A percentile compares a stretch with the other conserved stretches of the same genome.
phyloP scores from a whole-genome alignment of 495 filamentous ascomycete genomes.

The Podospora appendiculata region DNA sequence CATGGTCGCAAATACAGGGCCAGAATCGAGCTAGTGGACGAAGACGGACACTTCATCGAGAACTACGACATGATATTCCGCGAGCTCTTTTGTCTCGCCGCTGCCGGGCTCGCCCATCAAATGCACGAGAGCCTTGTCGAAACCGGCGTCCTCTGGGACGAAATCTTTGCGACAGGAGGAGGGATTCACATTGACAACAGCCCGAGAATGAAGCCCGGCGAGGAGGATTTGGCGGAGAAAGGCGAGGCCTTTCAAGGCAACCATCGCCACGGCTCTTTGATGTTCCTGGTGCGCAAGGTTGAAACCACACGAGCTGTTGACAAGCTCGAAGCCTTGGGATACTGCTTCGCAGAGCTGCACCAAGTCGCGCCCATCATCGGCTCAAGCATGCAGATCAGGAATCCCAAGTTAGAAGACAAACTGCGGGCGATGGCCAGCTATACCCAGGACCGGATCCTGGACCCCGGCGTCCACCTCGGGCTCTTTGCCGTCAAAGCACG shows the following conservation, averaged over 20 bases:
- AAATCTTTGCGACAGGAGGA: conserved; percentile 59
- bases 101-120: conserved; percentile 59
- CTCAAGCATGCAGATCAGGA: conserved; percentile 61
- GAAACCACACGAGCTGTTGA: conserved; percentile 45
- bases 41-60: conserved; percentile 41
- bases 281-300: conserved; percentile 71
- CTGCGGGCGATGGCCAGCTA: conserved; percentile 57
- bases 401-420: conserved; percentile 42
- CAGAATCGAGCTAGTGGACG: conserved; percentile 26
- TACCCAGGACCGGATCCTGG: conserved; percentile 42
- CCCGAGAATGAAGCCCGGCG: not conserved
- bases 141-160: conserved; percentile 70
- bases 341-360: conserved; percentile 60
- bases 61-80: conserved; percentile 73
- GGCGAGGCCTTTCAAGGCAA: conserved; percentile 19
- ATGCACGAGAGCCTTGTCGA: conserved; percentile 54
- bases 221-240: conserved; percentile 19
- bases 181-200: not conserved
- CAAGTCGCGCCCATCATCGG: conserved; percentile 64
- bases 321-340: conserved; percentile 63
- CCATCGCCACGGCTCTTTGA: conserved; percentile 60
- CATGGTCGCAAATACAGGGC: conserved; percentile 10
- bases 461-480: conserved; percentile 65
- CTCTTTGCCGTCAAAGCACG: conserved; percentile 67
- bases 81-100: conserved; percentile 80